Evolutionary conservation across 169 alveolate species (phyloP), one percentile per base, ranked within the genome.

Genomic region (Blepharisma undulans): DNA sequence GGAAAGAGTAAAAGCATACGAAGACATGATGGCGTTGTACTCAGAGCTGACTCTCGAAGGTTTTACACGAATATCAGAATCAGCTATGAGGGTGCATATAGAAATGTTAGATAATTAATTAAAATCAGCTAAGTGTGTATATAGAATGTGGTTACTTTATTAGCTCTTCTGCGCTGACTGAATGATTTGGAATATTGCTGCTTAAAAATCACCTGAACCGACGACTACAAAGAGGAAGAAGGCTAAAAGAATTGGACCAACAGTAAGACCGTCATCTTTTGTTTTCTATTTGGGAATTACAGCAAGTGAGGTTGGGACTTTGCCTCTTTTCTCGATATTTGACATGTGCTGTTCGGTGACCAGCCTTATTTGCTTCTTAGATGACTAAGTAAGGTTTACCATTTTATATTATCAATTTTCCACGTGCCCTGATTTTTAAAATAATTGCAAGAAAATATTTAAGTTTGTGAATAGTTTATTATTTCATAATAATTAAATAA

Each of bases 211-310:
- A 74, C 93, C 95, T 4, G 95, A 93, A 32, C 95, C 95, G n/a
- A 93, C 76, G 29, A 93, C 95, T 59, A 93, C 92, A 86, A 93
- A 93, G 30, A 93, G 86, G 88, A 93, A 93, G 72, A 93, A 93
- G 84, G 94, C 95, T 34, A 93, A 87, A 36, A 91, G 74, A 71
- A 91, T 90, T 33, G 95, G 95, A 25, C 95, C 95, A 22, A 93
- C 92, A 21, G 92, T 93, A 12, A 88, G 84, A 81, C 84, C 92
- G 84, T 93, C 91, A 32, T 72, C 84, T 86, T 72, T 86, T 86
- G 6, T 18, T 72, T 72, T 86, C 91, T 86, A 86, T 10, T 66
- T 86, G 72, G 22, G n/a, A 27, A 30, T 91, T 93, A 93, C 95
- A 34, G 92, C 87, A 34, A 85, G 87, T 19, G 95, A 93, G 34